Evolutionary conservation across 495 filamentous ascomycete genomes (phyloP).

Genomic region (Articulospora tetracladia): DNA sequence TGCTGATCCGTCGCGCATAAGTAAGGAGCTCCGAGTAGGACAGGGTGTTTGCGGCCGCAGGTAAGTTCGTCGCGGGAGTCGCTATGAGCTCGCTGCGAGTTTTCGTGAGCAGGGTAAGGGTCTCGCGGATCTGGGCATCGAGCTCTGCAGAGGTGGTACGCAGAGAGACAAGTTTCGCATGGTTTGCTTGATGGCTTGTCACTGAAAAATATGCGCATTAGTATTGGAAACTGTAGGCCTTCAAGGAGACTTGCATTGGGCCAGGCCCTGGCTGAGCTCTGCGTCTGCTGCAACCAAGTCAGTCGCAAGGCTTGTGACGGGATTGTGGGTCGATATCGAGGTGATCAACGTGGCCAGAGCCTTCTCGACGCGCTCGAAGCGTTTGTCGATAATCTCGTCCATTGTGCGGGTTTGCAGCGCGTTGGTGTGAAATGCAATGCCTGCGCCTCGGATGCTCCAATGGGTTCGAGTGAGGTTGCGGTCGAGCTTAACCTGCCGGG

Average conservation of each 20-base stretch:
- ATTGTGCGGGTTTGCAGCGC: conserved; percentile 31
- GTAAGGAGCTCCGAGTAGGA: conserved; percentile 62
- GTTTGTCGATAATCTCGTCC: conserved; percentile 53
- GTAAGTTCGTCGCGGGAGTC: conserved; percentile 49
- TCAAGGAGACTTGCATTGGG: conserved; percentile 41
- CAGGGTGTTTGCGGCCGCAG: conserved; percentile 37
- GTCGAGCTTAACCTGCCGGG: neutral
- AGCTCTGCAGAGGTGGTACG: conserved; percentile 53
- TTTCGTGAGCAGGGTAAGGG: conserved; percentile 54
- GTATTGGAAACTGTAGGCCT: neutral
- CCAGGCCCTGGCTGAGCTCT: conserved; percentile 54
- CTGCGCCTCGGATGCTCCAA: too few relatives aligned
- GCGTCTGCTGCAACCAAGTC: conserved; percentile 66
- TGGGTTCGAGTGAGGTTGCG: too few relatives aligned
- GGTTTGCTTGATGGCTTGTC: conserved; percentile 63
- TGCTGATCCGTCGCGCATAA: conserved; percentile 70
- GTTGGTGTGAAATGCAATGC: neutral
- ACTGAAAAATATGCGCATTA: conserved; percentile 35
- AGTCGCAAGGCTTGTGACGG: conserved; percentile 55
- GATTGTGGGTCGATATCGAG: conserved; percentile 75
- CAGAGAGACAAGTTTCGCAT: conserved; percentile 58
- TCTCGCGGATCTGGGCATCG: conserved; percentile 59
- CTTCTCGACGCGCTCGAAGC: conserved; percentile 66
- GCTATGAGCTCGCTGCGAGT: conserved; percentile 63
- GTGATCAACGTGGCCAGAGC: conserved; percentile 64